Evolutionary conservation across 1,284 basidiomycete species (phyloP).

Genomic region (Peniophora sp.): DNA sequence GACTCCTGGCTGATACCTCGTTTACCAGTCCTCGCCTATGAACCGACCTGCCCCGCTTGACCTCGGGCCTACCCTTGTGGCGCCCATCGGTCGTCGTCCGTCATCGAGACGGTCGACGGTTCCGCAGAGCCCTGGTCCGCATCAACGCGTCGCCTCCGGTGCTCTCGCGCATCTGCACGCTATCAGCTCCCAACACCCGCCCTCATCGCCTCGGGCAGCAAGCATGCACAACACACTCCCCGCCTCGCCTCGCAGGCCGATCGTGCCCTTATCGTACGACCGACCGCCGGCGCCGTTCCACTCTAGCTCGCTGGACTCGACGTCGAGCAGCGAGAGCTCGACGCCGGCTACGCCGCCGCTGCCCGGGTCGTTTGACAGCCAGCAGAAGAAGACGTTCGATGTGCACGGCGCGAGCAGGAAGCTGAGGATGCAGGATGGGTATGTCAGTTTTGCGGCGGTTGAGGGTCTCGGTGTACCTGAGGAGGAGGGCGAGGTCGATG

Average conservation of each 20-base stretch:
- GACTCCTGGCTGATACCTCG: background rate
- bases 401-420: slow-evolving; percentile 50
- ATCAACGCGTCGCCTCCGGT: no score
- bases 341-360: slow-evolving; percentile 17
- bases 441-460: slow-evolving; percentile 58
- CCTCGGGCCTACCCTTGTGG: no score
- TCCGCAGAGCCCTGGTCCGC: no score
- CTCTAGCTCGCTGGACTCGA: slow-evolving; percentile 1
- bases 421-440: slow-evolving; percentile 51
- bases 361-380: background rate
- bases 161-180: background rate
- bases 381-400: slow-evolving; percentile 39
- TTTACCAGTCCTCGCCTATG: no score
- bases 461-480: slow-evolving; percentile 64
- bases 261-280: slow-evolving; percentile 4
- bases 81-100: no score
- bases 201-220: background rate
- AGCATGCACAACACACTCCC: background rate
- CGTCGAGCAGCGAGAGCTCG: slow-evolving; percentile 3
- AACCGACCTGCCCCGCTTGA: no score
- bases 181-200: background rate
- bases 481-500: slow-evolving; percentile 25
- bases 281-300: slow-evolving; percentile 12
- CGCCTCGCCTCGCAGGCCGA: background rate
- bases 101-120: no score